Evolutionary conservation across 805 yeast species (phyloP), one percentile per base, ranked within the genome.

Genomic region (Blastobotrys muscicola): DNA sequence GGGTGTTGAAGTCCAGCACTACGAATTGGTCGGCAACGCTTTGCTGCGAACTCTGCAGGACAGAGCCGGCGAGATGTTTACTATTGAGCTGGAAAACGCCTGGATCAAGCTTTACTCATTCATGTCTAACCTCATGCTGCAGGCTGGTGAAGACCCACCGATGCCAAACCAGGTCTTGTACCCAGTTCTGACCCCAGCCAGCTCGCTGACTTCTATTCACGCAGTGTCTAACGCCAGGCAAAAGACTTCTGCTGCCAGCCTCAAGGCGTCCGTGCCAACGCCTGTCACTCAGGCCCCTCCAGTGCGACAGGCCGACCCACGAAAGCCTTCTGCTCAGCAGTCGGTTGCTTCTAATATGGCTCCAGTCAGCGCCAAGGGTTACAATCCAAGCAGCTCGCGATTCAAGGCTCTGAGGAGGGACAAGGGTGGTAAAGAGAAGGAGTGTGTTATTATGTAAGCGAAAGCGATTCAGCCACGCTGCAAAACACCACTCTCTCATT

Each of bases 1-100:
- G 48, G 85, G 85, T 11, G 80, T 83, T 33, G 86, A 81, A 14
- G 50, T 50, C 23, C 49, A 41, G 16, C 59, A 57, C 44, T 57
- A 51, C 43, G 61, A 56, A 40, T 43, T 52, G 34, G 56, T 57
- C 14, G 61, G 61, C 13, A 50, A 49, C 34, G 59, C 60, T 12
- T 41, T 57, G 40, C 44, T 57, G 20, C 42, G 46, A 23, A 57
- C 61, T 10, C 44, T 57, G 35, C 47, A 48, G 13, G 59, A 57
- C 43, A 39, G 61, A 16, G 41, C 44, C 29, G 57, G 55, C 7
- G 50, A 47, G 38, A 41, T 34, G 8, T 57, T 57, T 43, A 50
- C 59, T 14, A 33, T 53, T 16, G 60, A 57, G 26, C 39, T 52
- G 34, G 61, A 57, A 31, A 52, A 53, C 38, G 60, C 61, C 9